Base-by-base conservation (phyloP, 805 yeast species). In the Yarrowia sp. region DNA sequence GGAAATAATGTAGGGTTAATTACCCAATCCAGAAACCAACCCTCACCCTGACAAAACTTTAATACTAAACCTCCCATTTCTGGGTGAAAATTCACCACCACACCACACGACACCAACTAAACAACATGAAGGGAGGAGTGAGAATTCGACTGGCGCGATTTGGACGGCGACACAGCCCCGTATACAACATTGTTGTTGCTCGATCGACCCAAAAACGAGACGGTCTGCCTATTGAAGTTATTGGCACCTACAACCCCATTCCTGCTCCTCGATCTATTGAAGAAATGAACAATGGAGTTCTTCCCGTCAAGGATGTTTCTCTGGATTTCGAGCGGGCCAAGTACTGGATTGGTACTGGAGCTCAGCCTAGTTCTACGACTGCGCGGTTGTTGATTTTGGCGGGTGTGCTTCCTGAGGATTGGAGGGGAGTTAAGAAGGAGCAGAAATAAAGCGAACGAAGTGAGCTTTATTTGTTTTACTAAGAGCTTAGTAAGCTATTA, bases 291-390 rank as follows among this genome's bases (percentile, higher is more conserved):
- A 74, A 74, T 18, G 89, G 88, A 10, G 74, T 76, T 39, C 77
- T 81, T 67, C 89, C 92, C 11, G 80, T 83, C 57, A 93, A 95
- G 74, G 92, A 92, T 69, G 84, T 93, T 44, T 83, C 86, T 69
- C 78, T 95, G 41, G 98, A 95, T 74, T 92, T 95, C 73, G 85
- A 86, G 68, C 85, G 97, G 71, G 85, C 97, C 5, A 91, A 91
- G 75, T 95, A 95, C 77, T 95, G 99, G 99, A 79, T 95, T 39
- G 96, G 97, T 71, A 96, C 91, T 17, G 99, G 99, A 11, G 98
- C 98, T 1, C 96, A 90, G 74, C 96, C 97, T 7, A 86, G 93
- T 28, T 92, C 88, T 48, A 80, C 95, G 3, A 96, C 93, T 11
- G 82, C 85, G 2, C 85, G 85, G 69, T 78, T 95, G 62, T 83